Base-by-base conservation (phyloP, 306 rosid species). In the Herpetospermum pedunculosum region DNA sequence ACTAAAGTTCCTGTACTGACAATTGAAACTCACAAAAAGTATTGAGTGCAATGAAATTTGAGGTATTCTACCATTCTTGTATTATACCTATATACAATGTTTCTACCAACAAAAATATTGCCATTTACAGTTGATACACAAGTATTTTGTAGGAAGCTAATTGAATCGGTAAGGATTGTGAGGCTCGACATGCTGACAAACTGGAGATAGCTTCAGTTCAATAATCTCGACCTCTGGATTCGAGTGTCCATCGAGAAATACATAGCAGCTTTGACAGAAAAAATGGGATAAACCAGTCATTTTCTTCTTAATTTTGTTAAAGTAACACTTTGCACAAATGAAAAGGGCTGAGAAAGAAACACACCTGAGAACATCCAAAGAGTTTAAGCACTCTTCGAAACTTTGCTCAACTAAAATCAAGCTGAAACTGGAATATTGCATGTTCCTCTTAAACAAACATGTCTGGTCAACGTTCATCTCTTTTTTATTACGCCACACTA, bases 321-420 rank as follows among this genome's bases (percentile, higher is more conserved):
- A n/a, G n/a, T n/a, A n/a, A 54, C 57, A 58, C 0, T 15, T 28
- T 18, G 50, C 21, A 34, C 19, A 10, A n/a, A 13, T 30, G 48
- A 35, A n/a, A 37, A 47, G 65, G 26, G 43, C 28, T 13, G 70
- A 74, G 37, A 41, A 34, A 5, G 47, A 8, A 15, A 15, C 41
- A 63, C 79, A 94, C 99, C 99, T 91, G 90, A 47, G 89, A 75
- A 83, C 96, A 94, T 77, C 99, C 99, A 77, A 88, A 87, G 47
- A 94, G 78, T 75, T 83, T 89, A 28, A 91, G 94, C 37, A 82
- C 64, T 75, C 84, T 16, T 30, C 2, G 41, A 32, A 16, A 32
- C 68, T 16, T 16, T 8, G 18, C 35, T 30, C 16, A 16, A 15
- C 23, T 59, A 59, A 6, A 15, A 19, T 59, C 67, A 15, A 29